phyloP scores from a whole-genome alignment of 352 stramenopile genomes.

The Phytophthora quininea region DNA sequence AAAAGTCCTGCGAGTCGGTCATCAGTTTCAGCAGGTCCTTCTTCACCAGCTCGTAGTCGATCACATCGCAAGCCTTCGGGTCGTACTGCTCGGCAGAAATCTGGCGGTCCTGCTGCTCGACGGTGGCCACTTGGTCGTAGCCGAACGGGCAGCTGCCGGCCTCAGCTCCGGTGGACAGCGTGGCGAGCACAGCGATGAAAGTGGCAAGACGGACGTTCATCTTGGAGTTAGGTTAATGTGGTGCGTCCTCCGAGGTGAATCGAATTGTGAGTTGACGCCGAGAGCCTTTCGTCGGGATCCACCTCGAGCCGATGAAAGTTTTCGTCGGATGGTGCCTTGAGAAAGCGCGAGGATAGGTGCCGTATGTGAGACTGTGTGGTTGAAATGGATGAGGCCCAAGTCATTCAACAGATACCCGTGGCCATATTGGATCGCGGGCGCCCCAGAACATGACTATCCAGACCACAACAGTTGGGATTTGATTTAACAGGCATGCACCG shows the following conservation, averaged over 20 bases:
- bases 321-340: not conserved
- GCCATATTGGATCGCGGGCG: not conserved
- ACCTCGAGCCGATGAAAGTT: not conserved
- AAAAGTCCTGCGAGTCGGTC: constrained; percentile 78
- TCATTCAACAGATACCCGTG: no score
- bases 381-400: no score
- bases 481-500: not conserved
- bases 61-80: constrained; percentile 34
- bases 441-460: not conserved
- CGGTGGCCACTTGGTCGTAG: constrained; percentile 34
- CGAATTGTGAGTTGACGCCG: constrained; percentile 20
- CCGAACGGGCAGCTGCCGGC: constrained; percentile 45
- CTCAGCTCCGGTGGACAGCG: constrained; percentile 13
- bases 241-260: constrained; percentile 23
- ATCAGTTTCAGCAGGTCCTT: constrained; percentile 72
- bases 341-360: not conserved
- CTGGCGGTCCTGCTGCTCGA: constrained; percentile 37
- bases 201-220: constrained; percentile 49
- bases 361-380: no score
- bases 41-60: constrained; percentile 61
- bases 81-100: constrained; percentile 37
- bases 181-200: constrained; percentile 36
- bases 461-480: not conserved
- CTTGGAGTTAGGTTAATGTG: not conserved
- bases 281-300: not conserved